Evolutionary conservation across 1,284 basidiomycete species (phyloP).

Genomic region (Mrakiaceae sp.): DNA sequence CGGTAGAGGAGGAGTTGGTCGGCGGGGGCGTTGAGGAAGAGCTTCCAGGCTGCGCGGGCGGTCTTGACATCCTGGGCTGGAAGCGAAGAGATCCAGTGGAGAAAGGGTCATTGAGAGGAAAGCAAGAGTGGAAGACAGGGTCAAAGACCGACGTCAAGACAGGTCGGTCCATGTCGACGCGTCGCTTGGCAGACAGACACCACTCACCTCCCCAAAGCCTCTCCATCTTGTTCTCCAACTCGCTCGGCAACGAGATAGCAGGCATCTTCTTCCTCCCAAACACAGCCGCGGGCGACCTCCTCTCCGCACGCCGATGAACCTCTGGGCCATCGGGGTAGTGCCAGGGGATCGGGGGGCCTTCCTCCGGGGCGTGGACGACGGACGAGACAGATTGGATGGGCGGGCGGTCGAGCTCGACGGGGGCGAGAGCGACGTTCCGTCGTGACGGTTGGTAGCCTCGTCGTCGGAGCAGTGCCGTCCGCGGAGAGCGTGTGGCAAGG

Average conservation of each 20-base stretch:
- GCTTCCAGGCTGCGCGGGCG: constrained; percentile 16
- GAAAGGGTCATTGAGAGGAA: constrained; percentile 27
- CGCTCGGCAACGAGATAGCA: constrained; percentile 50
- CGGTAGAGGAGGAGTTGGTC: constrained; percentile 45
- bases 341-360: too few relatives aligned
- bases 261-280: constrained; percentile 59
- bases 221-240: constrained; percentile 38
- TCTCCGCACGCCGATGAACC: constrained; percentile 33
- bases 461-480: too few relatives aligned
- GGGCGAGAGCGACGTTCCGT: too few relatives aligned
- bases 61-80: background rate
- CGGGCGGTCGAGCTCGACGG: too few relatives aligned
- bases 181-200: constrained; percentile 18
- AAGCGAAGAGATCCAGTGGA: constrained; percentile 29
- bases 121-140: constrained; percentile 37
- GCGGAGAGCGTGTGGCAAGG: too few relatives aligned
- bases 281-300: constrained; percentile 62
- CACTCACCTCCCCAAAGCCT: constrained; percentile 29
- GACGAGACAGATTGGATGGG: too few relatives aligned
- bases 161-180: background rate
- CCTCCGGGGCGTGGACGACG: too few relatives aligned
- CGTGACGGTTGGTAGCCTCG: too few relatives aligned
- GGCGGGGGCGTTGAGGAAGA: constrained; percentile 23
- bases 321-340: constrained; percentile 12
- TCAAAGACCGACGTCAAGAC: background rate